These are phyloP conservation scores for Raphanus raphanistrum DNA, from an alignment of 345 rosid genomes.

Conservation along the genomic window DNA sequence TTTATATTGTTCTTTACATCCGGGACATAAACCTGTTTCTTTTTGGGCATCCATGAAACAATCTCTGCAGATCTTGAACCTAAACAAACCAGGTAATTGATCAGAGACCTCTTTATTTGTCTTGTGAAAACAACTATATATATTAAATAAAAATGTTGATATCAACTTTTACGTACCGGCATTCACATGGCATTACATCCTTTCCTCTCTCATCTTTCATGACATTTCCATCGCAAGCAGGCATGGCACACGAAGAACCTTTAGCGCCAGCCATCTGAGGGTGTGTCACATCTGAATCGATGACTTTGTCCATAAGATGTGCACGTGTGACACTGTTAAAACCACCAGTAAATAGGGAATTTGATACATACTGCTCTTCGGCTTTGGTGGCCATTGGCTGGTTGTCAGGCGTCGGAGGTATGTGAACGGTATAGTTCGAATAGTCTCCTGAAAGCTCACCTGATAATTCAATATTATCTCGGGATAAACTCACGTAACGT, in stretches of 20 bases:
- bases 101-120: neutral
- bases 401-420: neutral
- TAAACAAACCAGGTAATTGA: neutral
- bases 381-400: neutral
- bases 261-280: conserved; percentile 1
- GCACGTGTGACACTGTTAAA: neutral
- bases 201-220: neutral
- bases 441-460: neutral
- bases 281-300: neutral
- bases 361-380: neutral
- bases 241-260: conserved; percentile 1
- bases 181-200: neutral
- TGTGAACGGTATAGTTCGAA: neutral
- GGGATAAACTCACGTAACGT: neutral
- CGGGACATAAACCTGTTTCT: neutral
- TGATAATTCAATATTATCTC: neutral
- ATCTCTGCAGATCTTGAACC: neutral
- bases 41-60: neutral
- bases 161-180: no score
- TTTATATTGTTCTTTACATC: neutral
- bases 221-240: neutral
- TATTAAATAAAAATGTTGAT: neutral
- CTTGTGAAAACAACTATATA: neutral
- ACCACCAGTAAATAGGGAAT: neutral
- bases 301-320: neutral